Conservation (phyloP, 2,329 filamentous ascomycete genomes). For the Epichloe elymi region DNA sequence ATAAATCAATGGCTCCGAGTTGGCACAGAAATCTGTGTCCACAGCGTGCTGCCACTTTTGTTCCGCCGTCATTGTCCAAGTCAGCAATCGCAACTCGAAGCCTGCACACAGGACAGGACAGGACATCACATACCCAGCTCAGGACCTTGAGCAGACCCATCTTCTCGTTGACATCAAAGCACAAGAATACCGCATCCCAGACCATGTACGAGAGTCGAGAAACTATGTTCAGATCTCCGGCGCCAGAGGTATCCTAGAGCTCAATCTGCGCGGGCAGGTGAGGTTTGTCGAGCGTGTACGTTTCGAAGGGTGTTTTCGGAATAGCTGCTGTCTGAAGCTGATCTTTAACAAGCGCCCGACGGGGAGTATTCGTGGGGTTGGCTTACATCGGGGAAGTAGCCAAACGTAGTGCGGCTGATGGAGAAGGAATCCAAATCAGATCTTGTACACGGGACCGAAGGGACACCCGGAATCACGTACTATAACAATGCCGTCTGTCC, state of each 20-base stretch:
- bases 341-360: neutral
- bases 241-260: constrained; percentile 28
- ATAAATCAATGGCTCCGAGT: constrained; percentile 14
- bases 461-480: constrained; percentile 11
- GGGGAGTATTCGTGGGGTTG: neutral
- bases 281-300: constrained; percentile 16
- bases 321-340: constrained; percentile 18
- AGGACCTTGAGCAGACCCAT: constrained; percentile 20
- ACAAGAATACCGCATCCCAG: constrained; percentile 26
- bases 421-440: neutral
- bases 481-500: constrained; percentile 27
- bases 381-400: constrained; percentile 25
- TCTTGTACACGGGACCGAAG: neutral
- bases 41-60: constrained; percentile 13
- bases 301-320: constrained; percentile 21
- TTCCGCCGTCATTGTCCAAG: neutral
- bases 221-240: constrained; percentile 22
- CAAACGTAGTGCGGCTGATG: constrained; percentile 22
- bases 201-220: constrained; percentile 20
- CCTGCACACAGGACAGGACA: neutral
- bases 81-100: neutral
- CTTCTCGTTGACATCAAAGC: constrained; percentile 25
- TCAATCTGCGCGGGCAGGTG: constrained; percentile 18
- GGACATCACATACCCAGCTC: constrained; percentile 19
- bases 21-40: neutral